Base-by-base conservation (phyloP, 257 asterid genomes). In the Mitragyna speciosa region DNA sequence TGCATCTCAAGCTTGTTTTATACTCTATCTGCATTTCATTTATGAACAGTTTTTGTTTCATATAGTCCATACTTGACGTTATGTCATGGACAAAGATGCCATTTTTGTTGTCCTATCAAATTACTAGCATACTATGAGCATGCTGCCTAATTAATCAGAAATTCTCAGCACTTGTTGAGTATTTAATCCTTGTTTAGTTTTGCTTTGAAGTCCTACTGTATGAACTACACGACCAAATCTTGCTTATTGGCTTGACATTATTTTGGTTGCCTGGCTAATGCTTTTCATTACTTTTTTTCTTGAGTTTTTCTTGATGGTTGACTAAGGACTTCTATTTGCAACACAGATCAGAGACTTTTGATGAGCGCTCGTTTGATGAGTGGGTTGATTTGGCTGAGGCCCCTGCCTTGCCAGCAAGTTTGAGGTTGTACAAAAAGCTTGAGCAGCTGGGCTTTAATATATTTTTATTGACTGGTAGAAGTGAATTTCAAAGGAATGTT, bases 371-470 rank as follows among this genome's bases (percentile, higher is more conserved):
- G 49, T 95, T 89, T 72, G 68, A 93, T 68, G 86, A 84, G 20
- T 95, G 98, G 99, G 98, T 89, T 66, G 90, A 81, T 63, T 79
- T 83, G 83, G 93, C 92, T 30, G 87, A 87, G 81, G 97, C 96
- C 65, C 97, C 97, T 81, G 93, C 90, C 70, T 72, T 95, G 68
- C 79, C 89, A 43, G 88, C 96, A 78, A 88, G 99, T 87, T 86
- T 93, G 78, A 87, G 87, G 81, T 79, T 93, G 83, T 95, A 89
- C 89, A 86, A 84, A 31, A 89, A 88, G 83, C 92, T 95, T 36
- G 77, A 83, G 82, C 70, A 89, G 80, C 89, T 83, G 39, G 96
- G 97, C 30, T 88, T 89, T 74, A 89, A 86, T n/a, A 87, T 95
- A 82, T 72, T 91, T 79, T 81, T 95, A 33, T 78, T 95, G 85